A percentile compares a stretch with the other conserved stretches of the same genome.
Evolutionary conservation across 805 yeast genomes (phyloP).

Genomic region (Metschnikowia hibisci): DNA sequence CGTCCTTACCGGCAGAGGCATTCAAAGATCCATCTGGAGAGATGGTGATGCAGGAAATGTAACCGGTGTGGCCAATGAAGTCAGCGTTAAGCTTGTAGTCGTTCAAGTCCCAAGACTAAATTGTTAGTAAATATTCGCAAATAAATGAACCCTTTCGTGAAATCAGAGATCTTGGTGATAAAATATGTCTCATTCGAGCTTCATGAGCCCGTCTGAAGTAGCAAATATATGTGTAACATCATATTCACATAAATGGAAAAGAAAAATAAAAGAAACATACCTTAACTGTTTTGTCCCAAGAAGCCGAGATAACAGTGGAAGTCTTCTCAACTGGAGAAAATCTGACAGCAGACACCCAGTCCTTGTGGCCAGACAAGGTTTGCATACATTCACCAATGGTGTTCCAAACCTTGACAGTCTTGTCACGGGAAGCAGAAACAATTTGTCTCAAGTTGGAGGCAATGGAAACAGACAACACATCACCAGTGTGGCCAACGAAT

Average conservation of each 20-base stretch:
- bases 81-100: slow-evolving; percentile 87
- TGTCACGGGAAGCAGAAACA: slow-evolving; percentile 98
- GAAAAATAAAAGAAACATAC: slow-evolving; percentile 71
- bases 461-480: slow-evolving; percentile 95
- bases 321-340: slow-evolving; percentile 82
- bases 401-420: slow-evolving; percentile 99
- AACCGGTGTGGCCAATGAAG: slow-evolving; percentile 98
- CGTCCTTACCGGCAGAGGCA: slow-evolving; percentile 99
- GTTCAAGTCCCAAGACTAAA: slow-evolving; percentile 90
- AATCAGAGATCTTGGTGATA: slow-evolving; percentile 99
- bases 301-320: slow-evolving; percentile 89
- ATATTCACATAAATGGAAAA: slow-evolving; percentile 34
- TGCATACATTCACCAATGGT: slow-evolving; percentile 95
- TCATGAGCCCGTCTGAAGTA: slow-evolving; percentile 86
- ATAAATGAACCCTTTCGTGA: slow-evolving; percentile 5
- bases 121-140: slow-evolving; percentile 42
- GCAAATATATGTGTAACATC: slow-evolving; percentile 90
- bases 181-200: slow-evolving; percentile 87
- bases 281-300: slow-evolving; percentile 98
- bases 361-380: slow-evolving; percentile 92
- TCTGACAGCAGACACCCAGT: slow-evolving; percentile 99
- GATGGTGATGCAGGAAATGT: slow-evolving; percentile 93
- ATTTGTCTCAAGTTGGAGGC: slow-evolving; percentile 96
- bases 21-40: slow-evolving; percentile 99
- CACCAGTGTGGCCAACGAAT: slow-evolving; percentile 97